These are phyloP conservation scores for Phytophthora uliginosa DNA, from an alignment of 352 stramenopile genomes.

Conservation along the genomic window DNA sequence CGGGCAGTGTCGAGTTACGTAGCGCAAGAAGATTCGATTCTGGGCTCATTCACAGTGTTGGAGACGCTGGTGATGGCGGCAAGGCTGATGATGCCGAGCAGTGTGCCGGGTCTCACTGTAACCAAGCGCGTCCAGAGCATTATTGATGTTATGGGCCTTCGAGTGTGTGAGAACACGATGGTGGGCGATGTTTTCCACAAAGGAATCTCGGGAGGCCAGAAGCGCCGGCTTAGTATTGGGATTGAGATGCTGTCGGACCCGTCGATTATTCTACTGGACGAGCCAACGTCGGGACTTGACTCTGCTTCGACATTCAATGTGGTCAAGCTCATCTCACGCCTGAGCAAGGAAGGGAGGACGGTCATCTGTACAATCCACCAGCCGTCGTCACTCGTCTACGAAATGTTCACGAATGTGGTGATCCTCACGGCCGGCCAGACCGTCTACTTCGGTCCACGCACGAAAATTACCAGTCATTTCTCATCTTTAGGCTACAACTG, in stretches of 20 bases:
- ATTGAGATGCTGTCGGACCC: conserved; percentile 95
- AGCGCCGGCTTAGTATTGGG: conserved; percentile 94
- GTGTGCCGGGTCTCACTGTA: conserved; percentile 9
- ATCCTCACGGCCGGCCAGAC: conserved; percentile 82
- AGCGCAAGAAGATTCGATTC: conserved; percentile 58
- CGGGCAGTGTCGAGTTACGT: conserved; percentile 66
- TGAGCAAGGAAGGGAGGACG: conserved; percentile 70
- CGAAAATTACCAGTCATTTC: conserved; percentile 51
- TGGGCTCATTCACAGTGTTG: conserved; percentile 71
- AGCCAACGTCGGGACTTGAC: conserved; percentile 94
- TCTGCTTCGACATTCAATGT: conserved; percentile 88
- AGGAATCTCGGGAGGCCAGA: conserved; percentile 89
- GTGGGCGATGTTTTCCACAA: conserved; percentile 89
- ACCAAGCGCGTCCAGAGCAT: conserved; percentile 61
- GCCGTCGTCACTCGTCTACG: conserved; percentile 71
- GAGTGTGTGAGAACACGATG: conserved; percentile 58
- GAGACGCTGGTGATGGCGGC: conserved; percentile 74
- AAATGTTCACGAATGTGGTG: conserved; percentile 69
- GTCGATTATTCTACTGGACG: conserved; percentile 95
- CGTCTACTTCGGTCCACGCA: conserved; percentile 90
- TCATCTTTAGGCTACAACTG: conserved; percentile 54
- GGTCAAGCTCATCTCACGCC: conserved; percentile 71
- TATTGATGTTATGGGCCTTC: conserved; percentile 74
- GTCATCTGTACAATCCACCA: conserved; percentile 89
- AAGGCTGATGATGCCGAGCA: conserved; percentile 41